Conservation (phyloP, 352 stramenopile genomes). For the Pythium sp. region DNA sequence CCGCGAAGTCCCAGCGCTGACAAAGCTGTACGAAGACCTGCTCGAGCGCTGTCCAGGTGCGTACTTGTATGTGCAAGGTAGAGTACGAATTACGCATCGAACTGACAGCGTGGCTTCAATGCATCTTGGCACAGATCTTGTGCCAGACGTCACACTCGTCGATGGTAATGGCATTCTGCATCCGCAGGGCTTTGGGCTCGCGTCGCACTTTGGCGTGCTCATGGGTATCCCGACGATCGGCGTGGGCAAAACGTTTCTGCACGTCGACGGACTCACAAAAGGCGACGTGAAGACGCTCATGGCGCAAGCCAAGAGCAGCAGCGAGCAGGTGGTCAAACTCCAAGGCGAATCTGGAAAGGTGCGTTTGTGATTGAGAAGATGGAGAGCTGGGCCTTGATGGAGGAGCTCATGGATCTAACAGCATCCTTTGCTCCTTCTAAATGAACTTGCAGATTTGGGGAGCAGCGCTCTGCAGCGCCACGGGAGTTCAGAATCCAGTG, state of each 20-base stretch:
- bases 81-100: not conserved
- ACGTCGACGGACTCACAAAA: conserved; percentile 86
- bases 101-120: not conserved
- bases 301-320: conserved; percentile 31
- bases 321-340: conserved; percentile 41
- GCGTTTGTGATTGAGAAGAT: not conserved
- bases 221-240: conserved; percentile 89
- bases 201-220: conserved; percentile 91
- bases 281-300: conserved; percentile 54
- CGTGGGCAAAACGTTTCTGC: conserved; percentile 88
- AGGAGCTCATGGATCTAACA: not conserved
- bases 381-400: not conserved
- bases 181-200: conserved; percentile 88
- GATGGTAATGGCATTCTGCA: conserved; percentile 91
- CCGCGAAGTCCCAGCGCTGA: conserved; percentile 69
- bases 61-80: not conserved
- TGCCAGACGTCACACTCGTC: conserved; percentile 89
- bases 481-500: conserved; percentile 69
- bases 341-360: conserved; percentile 52
- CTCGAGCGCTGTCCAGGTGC: conserved; percentile 46
- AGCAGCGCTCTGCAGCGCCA: conserved; percentile 58
- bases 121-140: conserved; percentile 40
- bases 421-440: not conserved
- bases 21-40: conserved; percentile 66
- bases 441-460: conserved; percentile 47